Base-by-base conservation (phyloP, 2,329 filamentous ascomycete genomes). In the Lasiodiplodia theobromae region DNA sequence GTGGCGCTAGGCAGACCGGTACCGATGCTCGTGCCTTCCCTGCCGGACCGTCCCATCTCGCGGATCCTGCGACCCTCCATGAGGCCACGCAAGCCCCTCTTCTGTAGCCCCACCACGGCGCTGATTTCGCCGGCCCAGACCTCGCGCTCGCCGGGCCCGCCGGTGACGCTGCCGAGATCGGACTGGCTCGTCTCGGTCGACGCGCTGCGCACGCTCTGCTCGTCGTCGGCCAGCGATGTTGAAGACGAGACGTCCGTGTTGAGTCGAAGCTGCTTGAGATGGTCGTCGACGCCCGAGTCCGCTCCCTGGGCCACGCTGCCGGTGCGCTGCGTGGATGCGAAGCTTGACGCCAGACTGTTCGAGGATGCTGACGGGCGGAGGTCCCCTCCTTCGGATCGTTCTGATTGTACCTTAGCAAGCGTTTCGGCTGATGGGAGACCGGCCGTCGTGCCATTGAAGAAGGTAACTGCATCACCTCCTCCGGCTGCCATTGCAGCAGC, bases 401-500 rank as follows among this genome's bases (percentile, higher is more conserved):
- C 70, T 25, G 70, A 62, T 54, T 68, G 66, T 14, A 38, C 37
- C 37, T 64, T 64, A 5, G 57, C 67, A 7, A 56, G 49, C 12
- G 37, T 44, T 18, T 68, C 57, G 23, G 67, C 67, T 3, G 57
- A 53, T 5, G 67, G 69, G 7, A 70, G 70, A 5, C 65, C 65
- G 5, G 60, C 68, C 12, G 68, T 51, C n/a, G 49, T 54, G 60
- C 69, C 69, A 47, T 84, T 47, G 86, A 82, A 74, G 74, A 88
- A 92, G 66, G 91, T 90, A 34, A 95, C 92, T 58, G 92, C 92
- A 58, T 94, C 89, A 0, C 96, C 96, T 31, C 96, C 94, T 12
- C 96, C 96, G 1, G 96, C 96, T 0, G 94, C 96, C 96, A 98
- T 98, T 66, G 96, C 96, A 0, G 95, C 96, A 0, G 96, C 96